Evolutionary conservation across 441 rosid species (phyloP), one percentile per base, ranked within the genome.

Genomic region (Gossypium trilobum): DNA sequence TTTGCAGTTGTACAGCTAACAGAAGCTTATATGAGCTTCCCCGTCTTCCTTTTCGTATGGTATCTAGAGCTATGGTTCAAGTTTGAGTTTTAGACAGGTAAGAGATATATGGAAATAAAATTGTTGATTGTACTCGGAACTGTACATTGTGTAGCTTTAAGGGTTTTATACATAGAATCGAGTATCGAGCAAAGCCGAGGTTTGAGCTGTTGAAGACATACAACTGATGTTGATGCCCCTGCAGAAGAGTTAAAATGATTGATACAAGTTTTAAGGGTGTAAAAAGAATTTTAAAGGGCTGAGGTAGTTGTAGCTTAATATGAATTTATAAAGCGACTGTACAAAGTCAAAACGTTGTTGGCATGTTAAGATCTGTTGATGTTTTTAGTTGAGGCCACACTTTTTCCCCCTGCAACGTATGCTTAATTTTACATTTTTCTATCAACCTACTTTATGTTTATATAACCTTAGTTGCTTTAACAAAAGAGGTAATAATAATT

Each of bases 71-170:
- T 66, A 73, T 62, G 86, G 76, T 75, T 73, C 78, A 78, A 60
- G 8, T 81, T 75, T 71, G 44, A 83, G 76, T 84, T 83, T 80
- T 74, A 67, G 85, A 72, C 59, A 64, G 87, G 87, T 80, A 81
- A 63, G 87, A 84, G 81, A 85, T 68, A 73, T 76, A 67, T 73
- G 71, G 50, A 76, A 86, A 88, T 85, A 84, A 87, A 83, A 77
- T 75, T 70, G 81, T 77, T 82, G 88, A 82, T 80, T 56, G 87
- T 85, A 82, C 86, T 75, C 56, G 66, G 78, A 86, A 78, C 79
- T 92, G 98, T 92, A 89, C 80, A 88, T 91, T 87, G 76, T 88
- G 91, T 86, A 90, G 96, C 83, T 80, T 80, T 7, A 33, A 78
- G 81, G 77, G 83, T 70, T 85, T 56, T 82, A 85, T 87, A 85